Evolutionary conservation across 2,329 filamentous ascomycete genomes (phyloP).

Genomic region (Colletotrichum australisinense): DNA sequence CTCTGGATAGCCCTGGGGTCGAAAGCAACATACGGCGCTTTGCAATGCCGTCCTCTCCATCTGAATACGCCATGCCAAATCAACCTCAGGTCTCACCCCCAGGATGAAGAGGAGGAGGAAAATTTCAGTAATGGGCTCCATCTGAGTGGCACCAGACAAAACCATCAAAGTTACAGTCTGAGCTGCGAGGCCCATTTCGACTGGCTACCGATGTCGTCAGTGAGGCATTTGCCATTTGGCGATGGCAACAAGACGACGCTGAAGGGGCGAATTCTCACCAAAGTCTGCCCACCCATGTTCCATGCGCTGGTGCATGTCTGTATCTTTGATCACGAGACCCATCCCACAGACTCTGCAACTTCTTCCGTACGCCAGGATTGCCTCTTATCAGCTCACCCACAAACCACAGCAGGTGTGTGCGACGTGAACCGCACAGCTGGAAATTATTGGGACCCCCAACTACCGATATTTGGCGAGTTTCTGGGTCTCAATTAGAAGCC

Average conservation of each 20-base stretch:
- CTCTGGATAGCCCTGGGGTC: not conserved
- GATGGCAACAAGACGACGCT: slow-evolving; percentile 14
- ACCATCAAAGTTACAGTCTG: slow-evolving; percentile 8
- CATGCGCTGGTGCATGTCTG: slow-evolving; percentile 3
- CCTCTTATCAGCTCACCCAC: not conserved
- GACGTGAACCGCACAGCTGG: slow-evolving; percentile 1
- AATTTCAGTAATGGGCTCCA: slow-evolving; percentile 10
- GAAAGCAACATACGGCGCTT: not conserved
- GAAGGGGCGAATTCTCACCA: slow-evolving; percentile 5
- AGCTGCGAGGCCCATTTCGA: slow-evolving; percentile 21
- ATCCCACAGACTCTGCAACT: not conserved
- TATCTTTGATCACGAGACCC: slow-evolving; percentile 27
- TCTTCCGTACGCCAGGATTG: not conserved
- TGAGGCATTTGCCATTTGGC: slow-evolving; percentile 31
- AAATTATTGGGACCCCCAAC: slow-evolving; percentile 15
- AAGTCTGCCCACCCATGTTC: slow-evolving; percentile 1
- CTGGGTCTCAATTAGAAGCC: slow-evolving; percentile 9
- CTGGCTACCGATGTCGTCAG: slow-evolving; percentile 27
- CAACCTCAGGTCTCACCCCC: not conserved
- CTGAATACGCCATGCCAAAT: not conserved
- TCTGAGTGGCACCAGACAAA: slow-evolving; percentile 20
- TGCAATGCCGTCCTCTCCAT: not conserved
- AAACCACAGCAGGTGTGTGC: not conserved
- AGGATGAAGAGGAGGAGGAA: not conserved
- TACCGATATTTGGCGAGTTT: slow-evolving; percentile 13